Conservation (phyloP, 2,329 filamentous ascomycete species). For the Trichoderma sp. region DNA sequence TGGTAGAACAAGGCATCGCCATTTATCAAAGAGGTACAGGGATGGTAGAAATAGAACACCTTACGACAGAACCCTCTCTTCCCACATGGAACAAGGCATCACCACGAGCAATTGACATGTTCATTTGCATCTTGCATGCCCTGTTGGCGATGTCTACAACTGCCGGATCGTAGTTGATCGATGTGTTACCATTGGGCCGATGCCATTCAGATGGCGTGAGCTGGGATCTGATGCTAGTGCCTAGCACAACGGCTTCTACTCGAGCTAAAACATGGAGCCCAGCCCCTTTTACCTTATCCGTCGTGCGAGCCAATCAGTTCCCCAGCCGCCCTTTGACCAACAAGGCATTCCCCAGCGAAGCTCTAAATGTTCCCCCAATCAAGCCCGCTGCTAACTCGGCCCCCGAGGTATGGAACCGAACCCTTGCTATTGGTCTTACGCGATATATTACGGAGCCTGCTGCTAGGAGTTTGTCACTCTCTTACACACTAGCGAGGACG, state of each 20-base stretch:
- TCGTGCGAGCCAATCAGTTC: conserved; percentile 5
- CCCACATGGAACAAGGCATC: neutral
- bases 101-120: neutral
- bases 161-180: neutral
- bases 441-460: neutral
- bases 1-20: neutral
- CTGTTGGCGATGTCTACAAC: too few relatives aligned
- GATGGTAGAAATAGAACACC: neutral
- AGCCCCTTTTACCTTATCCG: conserved; percentile 13
- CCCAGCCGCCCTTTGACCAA: neutral
- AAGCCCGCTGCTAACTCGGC: neutral
- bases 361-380: conserved; percentile 5
- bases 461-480: neutral
- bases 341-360: neutral
- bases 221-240: conserved; percentile 2
- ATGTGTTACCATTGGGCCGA: neutral
- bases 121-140: neutral
- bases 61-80: neutral
- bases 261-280: conserved; percentile 2
- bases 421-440: conserved; percentile 15
- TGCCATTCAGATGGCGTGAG: neutral
- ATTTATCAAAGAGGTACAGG: neutral
- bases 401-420: conserved; percentile 11
- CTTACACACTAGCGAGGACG: conserved; percentile 13
- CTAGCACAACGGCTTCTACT: neutral